Percentiles rank a stretch among this genome's conserved stretches.
These are phyloP conservation scores for Hanseniaspora uvarum DNA, from an alignment of 1,139 yeast genomes.

Conservation along the genomic window DNA sequence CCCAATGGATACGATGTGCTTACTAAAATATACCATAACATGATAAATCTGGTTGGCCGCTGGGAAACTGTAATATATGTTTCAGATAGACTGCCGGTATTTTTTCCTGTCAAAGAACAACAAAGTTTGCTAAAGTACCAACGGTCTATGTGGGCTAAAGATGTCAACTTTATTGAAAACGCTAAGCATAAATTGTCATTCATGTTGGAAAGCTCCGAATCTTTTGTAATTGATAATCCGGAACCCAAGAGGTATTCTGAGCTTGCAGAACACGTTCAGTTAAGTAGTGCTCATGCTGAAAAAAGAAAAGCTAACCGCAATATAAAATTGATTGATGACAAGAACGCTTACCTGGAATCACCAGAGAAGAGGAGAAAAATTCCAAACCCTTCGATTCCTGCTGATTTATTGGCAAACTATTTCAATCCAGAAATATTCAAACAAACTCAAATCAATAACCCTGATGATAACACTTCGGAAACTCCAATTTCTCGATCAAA, in stretches of 20 bases:
- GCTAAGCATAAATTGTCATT: constrained; percentile 1
- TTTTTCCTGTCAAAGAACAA: constrained; percentile 12
- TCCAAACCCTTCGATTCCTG: constrained; percentile 2
- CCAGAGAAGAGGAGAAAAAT: constrained; percentile 10
- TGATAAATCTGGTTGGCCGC: constrained; percentile 51
- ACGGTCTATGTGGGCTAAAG: constrained; percentile 15
- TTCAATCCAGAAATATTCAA: constrained; percentile 15
- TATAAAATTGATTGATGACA: neutral
- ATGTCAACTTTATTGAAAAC: constrained; percentile 14
- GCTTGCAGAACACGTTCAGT: neutral
- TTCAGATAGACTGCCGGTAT: constrained; percentile 14
- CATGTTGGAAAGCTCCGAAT: neutral
- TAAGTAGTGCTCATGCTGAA: neutral
- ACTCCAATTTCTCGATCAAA: too few relatives aligned
- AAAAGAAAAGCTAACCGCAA: neutral
- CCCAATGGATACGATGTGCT: constrained; percentile 37
- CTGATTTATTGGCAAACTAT: constrained; percentile 8
- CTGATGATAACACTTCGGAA: neutral
- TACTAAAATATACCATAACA: constrained; percentile 50
- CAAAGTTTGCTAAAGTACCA: constrained; percentile 3
- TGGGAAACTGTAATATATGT: constrained; percentile 15
- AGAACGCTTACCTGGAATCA: neutral
- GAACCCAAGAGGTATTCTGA: neutral
- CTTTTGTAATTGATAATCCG: neutral
- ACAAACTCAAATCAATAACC: constrained; percentile 5